Percentiles rank a stretch among this genome's conserved stretches.
phyloP scores from a whole-genome alignment of 1,284 basidiomycete genomes.

The Xanthoconium separans region DNA sequence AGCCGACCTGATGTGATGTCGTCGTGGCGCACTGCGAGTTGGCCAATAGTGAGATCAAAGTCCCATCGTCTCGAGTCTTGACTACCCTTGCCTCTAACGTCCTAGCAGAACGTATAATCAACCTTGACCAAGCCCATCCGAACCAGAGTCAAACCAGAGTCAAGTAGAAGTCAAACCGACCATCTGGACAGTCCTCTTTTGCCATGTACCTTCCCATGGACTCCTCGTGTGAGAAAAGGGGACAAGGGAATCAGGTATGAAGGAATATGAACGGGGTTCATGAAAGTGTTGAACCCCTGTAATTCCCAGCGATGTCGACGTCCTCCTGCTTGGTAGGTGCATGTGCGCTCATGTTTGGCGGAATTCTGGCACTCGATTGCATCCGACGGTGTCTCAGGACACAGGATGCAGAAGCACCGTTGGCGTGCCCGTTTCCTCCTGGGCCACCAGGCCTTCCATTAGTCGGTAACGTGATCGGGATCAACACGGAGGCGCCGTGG shows the following conservation, averaged over 20 bases:
- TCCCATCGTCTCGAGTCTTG: too few species aligned
- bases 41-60: too few species aligned
- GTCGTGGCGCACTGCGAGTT: too few species aligned
- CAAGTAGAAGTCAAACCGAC: background rate
- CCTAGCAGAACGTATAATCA: too few species aligned
- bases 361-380: background rate
- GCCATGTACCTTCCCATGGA: conserved; percentile 1
- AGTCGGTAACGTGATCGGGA: conserved; percentile 19
- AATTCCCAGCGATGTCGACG: background rate
- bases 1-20: too few species aligned
- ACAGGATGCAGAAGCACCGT: background rate
- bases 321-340: background rate
- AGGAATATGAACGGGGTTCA: conserved; percentile 3
- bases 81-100: too few species aligned
- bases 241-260: background rate
- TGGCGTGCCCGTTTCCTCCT: conserved; percentile 10
- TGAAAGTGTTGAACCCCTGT: too few species aligned
- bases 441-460: conserved; percentile 16
- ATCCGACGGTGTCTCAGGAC: background rate
- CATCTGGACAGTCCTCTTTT: background rate
- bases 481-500: conserved; percentile 16
- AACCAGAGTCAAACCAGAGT: background rate
- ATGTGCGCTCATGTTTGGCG: conserved; percentile 4
- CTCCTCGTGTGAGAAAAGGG: conserved; percentile 8
- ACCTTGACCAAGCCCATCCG: background rate